Conservation (phyloP, 257 asterid species). For the Solanum chilense region DNA sequence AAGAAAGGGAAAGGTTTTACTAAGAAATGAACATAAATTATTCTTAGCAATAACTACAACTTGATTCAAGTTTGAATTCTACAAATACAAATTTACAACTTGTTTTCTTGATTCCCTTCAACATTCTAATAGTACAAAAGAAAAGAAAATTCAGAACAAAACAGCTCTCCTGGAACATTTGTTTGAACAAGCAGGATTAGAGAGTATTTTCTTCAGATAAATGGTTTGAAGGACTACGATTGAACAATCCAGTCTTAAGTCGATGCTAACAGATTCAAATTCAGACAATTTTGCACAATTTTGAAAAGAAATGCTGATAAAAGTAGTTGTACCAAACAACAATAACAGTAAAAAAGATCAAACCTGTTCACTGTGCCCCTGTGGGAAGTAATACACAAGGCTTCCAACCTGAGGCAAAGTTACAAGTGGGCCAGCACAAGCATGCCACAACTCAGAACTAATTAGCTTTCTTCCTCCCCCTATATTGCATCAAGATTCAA, state of each 20-base stretch:
- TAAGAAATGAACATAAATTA: neutral
- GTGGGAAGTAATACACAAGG: constrained; percentile 81
- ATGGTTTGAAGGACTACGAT: neutral
- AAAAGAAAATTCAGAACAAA: neutral
- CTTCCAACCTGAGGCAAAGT: constrained; percentile 83
- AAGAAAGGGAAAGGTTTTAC: neutral
- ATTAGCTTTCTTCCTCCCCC: constrained; percentile 52
- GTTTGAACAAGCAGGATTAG: neutral
- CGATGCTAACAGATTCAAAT: neutral
- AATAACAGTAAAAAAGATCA: neutral
- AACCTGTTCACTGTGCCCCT: constrained; percentile 90
- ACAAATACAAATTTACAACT: neutral
- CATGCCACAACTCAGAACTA: constrained; percentile 84
- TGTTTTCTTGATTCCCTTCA: neutral
- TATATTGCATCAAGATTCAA: constrained; percentile 10
- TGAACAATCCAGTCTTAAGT: neutral
- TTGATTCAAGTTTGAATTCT: neutral
- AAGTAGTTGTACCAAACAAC: neutral
- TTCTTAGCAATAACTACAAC: neutral
- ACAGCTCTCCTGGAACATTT: neutral
- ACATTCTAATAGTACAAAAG: neutral
- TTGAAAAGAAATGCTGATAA: neutral
- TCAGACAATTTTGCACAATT: neutral
- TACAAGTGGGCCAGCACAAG: constrained; percentile 87
- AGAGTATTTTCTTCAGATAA: neutral